Percentiles rank a stretch among this genome's conserved stretches.
Conservation (phyloP, 2,329 filamentous ascomycete genomes). For the Monilinia aucupariae region DNA sequence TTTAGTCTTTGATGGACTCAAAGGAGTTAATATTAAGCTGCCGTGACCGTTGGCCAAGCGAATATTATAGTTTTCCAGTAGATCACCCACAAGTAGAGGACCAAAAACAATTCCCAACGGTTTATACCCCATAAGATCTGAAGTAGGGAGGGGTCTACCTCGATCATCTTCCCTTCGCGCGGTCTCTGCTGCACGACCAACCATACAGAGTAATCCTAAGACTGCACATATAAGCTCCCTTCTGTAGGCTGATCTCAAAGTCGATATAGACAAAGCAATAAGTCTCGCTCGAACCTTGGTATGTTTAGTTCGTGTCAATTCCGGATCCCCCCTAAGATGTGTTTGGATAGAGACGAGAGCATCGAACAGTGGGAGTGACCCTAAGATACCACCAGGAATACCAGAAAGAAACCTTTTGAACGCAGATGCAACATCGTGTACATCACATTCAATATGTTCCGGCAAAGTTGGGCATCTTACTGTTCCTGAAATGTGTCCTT, state of each 20-base stretch:
- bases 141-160: constrained; percentile 48
- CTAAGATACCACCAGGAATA: constrained; percentile 61
- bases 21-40: constrained; percentile 29
- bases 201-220: constrained; percentile 57
- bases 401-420: constrained; percentile 62
- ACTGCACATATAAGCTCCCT: constrained; percentile 62
- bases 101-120: constrained; percentile 61
- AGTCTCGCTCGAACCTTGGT: constrained; percentile 56
- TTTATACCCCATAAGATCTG: constrained; percentile 59
- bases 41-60: constrained; percentile 29
- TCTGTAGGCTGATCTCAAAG: constrained; percentile 53
- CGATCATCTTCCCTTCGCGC: constrained; percentile 47
- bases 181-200: constrained; percentile 53
- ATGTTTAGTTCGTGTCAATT: constrained; percentile 49
- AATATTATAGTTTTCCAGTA: constrained; percentile 46
- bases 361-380: constrained; percentile 56
- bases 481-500: constrained; percentile 48
- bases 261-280: constrained; percentile 57
- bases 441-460: constrained; percentile 51
- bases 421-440: constrained; percentile 61
- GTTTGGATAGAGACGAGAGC: constrained; percentile 56
- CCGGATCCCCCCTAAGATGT: constrained; percentile 48
- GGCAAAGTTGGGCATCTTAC: constrained; percentile 56
- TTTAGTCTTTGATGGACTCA: constrained; percentile 39
- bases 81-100: constrained; percentile 55